Evolutionary conservation across 1,284 basidiomycete species (phyloP), one percentile per base, ranked within the genome.

Genomic region (Ceratobasidium sp.): DNA sequence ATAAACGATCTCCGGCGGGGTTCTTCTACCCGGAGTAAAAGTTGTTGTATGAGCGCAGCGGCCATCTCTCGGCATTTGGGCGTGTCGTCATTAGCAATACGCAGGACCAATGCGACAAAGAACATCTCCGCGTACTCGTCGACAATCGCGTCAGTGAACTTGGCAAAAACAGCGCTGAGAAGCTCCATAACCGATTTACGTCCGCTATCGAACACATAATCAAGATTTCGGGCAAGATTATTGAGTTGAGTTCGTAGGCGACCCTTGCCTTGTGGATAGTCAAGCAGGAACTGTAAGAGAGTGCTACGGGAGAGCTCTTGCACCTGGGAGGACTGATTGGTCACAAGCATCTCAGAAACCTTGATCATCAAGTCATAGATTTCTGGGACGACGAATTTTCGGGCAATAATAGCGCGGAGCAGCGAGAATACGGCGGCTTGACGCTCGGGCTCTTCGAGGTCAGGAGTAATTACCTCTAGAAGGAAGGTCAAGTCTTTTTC

Each of bases 311-410:
- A 97, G 0, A 95, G 90, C 83, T 98, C 97, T 83, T 97, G 96
- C 9, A 98, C 96, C 81, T 95, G 94, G 0, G 92, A 85, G 13
- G 95, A 95, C 85, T 99, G 97, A 82, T 91, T 97, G 10, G 96
- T 98, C 56, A 99, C 96, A 89, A 98, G 93, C 83, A 98, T 92
- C 83, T 96, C 93, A 1, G 95, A 93, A n/a, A 99, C 93, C 80
- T 93, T 93, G 81, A 96, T 95, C 97, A 99, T 99, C 56, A 98
- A 87, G 84, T 99, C 97, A 88, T 99, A 99, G 71, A 99, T 93
- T 85, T 99, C 98, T 0, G 96, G 95, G 0, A 98, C 95, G 60
- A 99, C 93, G 80, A 99, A 95, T 82, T 94, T 95, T 44, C 97
- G 92, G 3, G 93, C 88, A 23, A 99, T 93, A 81, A 99, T 95